phyloP scores from a whole-genome alignment of 148 eudicot genomes.

The Rhododendron vialii region DNA sequence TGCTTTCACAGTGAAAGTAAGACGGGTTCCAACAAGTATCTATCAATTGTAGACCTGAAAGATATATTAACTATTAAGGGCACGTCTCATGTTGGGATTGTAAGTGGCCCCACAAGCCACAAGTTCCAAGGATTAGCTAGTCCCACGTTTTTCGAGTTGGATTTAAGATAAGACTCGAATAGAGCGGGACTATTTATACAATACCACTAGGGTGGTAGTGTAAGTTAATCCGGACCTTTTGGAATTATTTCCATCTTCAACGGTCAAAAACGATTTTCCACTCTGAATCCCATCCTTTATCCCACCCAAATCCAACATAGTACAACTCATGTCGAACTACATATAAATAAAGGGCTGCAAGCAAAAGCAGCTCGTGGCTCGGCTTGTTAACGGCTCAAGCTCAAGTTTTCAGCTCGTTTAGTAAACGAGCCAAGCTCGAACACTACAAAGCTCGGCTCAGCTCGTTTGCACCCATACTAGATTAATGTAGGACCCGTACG shows the following conservation, averaged over 20 bases:
- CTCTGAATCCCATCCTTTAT: not conserved
- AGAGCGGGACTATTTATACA: not conserved
- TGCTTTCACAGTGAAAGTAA: not conserved
- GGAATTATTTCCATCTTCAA: not conserved
- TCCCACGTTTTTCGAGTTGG: not conserved
- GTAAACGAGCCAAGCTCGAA: not conserved
- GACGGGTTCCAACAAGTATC: not conserved
- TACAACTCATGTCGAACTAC: not conserved
- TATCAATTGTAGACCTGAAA: not conserved
- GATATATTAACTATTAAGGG: not conserved
- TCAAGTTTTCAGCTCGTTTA: too few species aligned
- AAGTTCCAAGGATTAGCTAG: not conserved
- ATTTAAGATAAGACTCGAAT: not conserved
- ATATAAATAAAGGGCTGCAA: not conserved
- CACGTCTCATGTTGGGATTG: not conserved
- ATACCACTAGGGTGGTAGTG: not conserved
- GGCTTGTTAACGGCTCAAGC: not conserved
- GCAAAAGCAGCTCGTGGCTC: not conserved
- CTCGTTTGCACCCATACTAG: not conserved
- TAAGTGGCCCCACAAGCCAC: not conserved
- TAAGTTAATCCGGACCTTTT: not conserved
- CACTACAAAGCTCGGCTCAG: not conserved
- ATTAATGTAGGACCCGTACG: not conserved
- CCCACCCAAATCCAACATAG: not conserved
- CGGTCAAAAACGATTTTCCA: not conserved